Conservation (phyloP, 352 stramenopile species). For the Phytopythium kandeliae region DNA sequence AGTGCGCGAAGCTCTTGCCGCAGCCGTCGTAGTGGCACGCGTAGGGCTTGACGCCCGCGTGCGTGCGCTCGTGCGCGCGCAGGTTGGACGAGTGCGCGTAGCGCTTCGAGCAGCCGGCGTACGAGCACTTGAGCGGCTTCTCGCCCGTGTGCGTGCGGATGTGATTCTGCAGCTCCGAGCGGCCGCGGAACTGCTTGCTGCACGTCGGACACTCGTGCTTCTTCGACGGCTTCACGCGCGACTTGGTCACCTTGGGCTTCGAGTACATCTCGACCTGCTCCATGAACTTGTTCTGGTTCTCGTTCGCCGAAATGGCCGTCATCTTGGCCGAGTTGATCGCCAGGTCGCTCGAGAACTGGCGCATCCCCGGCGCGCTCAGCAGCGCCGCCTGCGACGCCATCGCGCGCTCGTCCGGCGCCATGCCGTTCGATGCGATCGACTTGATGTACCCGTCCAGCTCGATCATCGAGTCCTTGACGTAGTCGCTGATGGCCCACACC, state of each 20-base stretch:
- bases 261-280: slow-evolving; percentile 88
- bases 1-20: slow-evolving; percentile 88
- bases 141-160: slow-evolving; percentile 88
- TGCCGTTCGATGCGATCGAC: slow-evolving; percentile 42
- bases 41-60: slow-evolving; percentile 88
- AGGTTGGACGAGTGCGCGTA: slow-evolving; percentile 90
- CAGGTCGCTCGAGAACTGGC: slow-evolving; percentile 29
- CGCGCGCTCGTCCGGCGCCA: slow-evolving; percentile 21
- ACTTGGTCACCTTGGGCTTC: slow-evolving; percentile 84
- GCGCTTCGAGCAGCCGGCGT: slow-evolving; percentile 79
- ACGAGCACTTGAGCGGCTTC: slow-evolving; percentile 87
- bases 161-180: slow-evolving; percentile 84
- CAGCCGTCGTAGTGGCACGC: slow-evolving; percentile 88
- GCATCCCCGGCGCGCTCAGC: slow-evolving; percentile 3
- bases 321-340: slow-evolving; percentile 68
- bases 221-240: slow-evolving; percentile 80
- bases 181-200: slow-evolving; percentile 78
- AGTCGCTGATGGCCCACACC: slow-evolving; percentile 83
- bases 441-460: slow-evolving; percentile 83
- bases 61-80: slow-evolving; percentile 88
- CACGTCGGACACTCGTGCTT: slow-evolving; percentile 85
- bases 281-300: slow-evolving; percentile 83
- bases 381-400: slow-evolving; percentile 7
- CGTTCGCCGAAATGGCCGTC: slow-evolving; percentile 56
- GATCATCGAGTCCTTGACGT: slow-evolving; percentile 83